phyloP scores from a whole-genome alignment of 108 stramenopile genomes.

The Schizochytrium sp. region DNA sequence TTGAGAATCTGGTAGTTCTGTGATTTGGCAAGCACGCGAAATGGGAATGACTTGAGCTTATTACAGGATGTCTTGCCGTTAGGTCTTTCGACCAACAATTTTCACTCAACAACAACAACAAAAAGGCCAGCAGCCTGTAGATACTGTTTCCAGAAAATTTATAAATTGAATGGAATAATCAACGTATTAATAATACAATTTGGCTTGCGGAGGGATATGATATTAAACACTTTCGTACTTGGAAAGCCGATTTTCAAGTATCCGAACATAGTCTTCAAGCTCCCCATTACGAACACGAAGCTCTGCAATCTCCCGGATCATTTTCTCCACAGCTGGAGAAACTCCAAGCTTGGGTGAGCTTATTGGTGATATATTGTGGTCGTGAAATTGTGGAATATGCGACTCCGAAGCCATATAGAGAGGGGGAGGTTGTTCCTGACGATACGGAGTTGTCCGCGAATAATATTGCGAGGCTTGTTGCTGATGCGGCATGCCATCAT shows the following conservation, averaged over 20 bases:
- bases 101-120: no score
- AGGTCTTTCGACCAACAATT: no score
- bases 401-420: no score
- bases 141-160: no score
- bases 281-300: background rate
- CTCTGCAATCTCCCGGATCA: slow-evolving; percentile 35
- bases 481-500: background rate
- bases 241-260: background rate
- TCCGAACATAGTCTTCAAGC: slow-evolving; percentile 11
- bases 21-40: no score
- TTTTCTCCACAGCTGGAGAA: slow-evolving; percentile 9
- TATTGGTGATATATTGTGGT: background rate
- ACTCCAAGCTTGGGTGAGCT: slow-evolving; percentile 33
- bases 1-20: no score
- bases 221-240: background rate
- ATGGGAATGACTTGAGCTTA: no score
- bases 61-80: no score
- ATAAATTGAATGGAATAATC: no score
- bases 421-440: background rate
- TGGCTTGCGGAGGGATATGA: background rate
- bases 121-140: no score
- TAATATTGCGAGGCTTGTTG: background rate
- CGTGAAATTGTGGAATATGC: background rate
- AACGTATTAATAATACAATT: background rate
- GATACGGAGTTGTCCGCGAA: background rate